Conservation (phyloP, 2,329 filamentous ascomycete genomes). For the Aureobasidium sp. region DNA sequence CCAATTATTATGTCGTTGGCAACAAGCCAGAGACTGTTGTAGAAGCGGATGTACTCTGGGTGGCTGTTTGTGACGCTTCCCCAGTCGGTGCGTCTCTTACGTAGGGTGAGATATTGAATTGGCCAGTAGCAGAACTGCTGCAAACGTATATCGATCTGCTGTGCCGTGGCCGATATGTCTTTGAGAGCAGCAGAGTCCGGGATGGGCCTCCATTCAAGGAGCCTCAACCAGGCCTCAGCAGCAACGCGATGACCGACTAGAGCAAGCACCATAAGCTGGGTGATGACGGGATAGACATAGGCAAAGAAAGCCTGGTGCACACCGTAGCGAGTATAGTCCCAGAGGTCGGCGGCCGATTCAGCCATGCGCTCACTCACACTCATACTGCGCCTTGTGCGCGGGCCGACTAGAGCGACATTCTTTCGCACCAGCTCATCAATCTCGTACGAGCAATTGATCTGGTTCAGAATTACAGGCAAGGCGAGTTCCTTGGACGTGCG, state of each 20-base stretch:
- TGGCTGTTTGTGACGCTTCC: constrained; percentile 91
- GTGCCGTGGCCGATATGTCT: constrained; percentile 91
- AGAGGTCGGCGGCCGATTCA: constrained; percentile 81
- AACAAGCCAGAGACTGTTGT: constrained; percentile 97
- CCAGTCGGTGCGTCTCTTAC: constrained; percentile 87
- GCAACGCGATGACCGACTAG: constrained; percentile 73
- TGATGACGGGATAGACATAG: constrained; percentile 73
- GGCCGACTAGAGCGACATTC: constrained; percentile 79
- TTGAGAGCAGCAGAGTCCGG: constrained; percentile 80
- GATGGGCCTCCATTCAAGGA: constrained; percentile 78
- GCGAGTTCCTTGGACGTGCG: constrained; percentile 77
- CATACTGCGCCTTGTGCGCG: constrained; percentile 71
- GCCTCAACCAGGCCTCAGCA: constrained; percentile 68
- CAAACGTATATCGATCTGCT: constrained; percentile 92
- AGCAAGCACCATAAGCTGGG: constrained; percentile 63
- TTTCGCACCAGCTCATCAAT: constrained; percentile 78
- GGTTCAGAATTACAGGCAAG: constrained; percentile 74
- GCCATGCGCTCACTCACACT: constrained; percentile 94
- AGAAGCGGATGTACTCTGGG: constrained; percentile 97
- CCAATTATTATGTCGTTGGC: constrained; percentile 98
- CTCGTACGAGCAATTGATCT: constrained; percentile 94
- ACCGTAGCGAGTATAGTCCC: constrained; percentile 63
- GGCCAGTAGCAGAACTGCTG: constrained; percentile 99
- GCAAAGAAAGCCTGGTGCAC: constrained; percentile 64
- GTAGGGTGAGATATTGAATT: constrained; percentile 85